Evolutionary conservation across 768 basidiomycete species (phyloP).

Genomic region (Cantharellus anzutake): DNA sequence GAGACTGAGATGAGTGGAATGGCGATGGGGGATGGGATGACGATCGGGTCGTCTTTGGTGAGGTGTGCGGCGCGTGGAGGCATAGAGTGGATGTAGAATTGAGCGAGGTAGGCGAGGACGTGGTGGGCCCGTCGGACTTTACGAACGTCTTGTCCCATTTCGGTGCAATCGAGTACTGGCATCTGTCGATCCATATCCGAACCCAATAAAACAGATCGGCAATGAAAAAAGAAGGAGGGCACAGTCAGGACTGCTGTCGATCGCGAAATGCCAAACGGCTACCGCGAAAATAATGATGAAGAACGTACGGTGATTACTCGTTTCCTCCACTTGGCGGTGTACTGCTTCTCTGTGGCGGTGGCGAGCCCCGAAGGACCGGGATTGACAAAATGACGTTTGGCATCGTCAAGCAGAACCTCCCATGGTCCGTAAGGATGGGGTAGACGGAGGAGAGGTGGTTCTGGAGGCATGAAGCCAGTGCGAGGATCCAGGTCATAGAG

Average conservation of each 20-base stretch:
- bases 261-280: too few species aligned
- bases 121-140: conserved; percentile 7
- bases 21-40: conserved; percentile 51
- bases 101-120: conserved; percentile 9
- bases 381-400: neutral
- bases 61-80: conserved; percentile 14
- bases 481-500: conserved; percentile 2
- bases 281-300: neutral
- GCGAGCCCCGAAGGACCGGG: neutral
- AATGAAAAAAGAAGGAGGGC: neutral
- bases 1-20: conserved; percentile 61
- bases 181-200: neutral
- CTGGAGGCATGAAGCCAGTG: conserved; percentile 8
- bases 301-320: neutral
- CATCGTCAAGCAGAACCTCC: conserved; percentile 6
- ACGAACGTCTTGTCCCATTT: conserved; percentile 4
- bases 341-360: neutral
- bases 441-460: conserved; percentile 4
- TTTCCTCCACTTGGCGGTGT: neutral
- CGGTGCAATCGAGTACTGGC: neutral
- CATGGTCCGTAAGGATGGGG: neutral
- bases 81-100: conserved; percentile 10
- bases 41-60: conserved; percentile 19
- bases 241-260: conserved; percentile 1
- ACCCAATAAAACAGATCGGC: neutral